phyloP scores from a whole-genome alignment of 768 basidiomycete species.

The Boletus rubroflammeus region DNA sequence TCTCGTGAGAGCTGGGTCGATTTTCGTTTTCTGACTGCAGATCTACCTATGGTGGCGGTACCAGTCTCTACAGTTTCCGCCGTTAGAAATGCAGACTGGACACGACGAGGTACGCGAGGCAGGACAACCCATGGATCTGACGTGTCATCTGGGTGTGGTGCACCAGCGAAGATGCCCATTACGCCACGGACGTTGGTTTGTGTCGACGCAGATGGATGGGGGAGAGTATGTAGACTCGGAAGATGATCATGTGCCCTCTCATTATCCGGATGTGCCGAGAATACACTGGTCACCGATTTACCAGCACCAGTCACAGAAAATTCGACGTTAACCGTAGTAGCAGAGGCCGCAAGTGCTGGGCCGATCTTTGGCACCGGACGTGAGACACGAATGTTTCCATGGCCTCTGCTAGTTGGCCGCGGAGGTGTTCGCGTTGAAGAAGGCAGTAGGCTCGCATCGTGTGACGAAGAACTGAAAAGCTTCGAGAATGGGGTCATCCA shows the following conservation, averaged over 20 bases:
- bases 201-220: slow-evolving; percentile 8
- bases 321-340: slow-evolving; percentile 94
- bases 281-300: slow-evolving; percentile 48
- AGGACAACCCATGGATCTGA: slow-evolving; percentile 75
- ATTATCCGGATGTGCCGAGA: slow-evolving; percentile 28
- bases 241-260: slow-evolving; percentile 11
- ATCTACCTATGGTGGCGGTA: slow-evolving; percentile 18
- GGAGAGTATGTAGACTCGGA: slow-evolving; percentile 12
- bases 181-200: slow-evolving; percentile 38
- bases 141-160: slow-evolving; percentile 44
- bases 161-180: slow-evolving; percentile 93
- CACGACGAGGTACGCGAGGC: slow-evolving; percentile 38
- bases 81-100: slow-evolving; percentile 25
- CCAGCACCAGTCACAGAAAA: slow-evolving; percentile 73
- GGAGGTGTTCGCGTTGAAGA: slow-evolving; percentile 25
- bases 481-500: slow-evolving; percentile 91
- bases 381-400: slow-evolving; percentile 23
- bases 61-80: slow-evolving; percentile 16
- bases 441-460: slow-evolving; percentile 12
- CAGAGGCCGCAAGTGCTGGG: slow-evolving; percentile 81
- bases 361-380: slow-evolving; percentile 74
- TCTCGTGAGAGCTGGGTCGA: slow-evolving; percentile 50
- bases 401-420: slow-evolving; percentile 26
- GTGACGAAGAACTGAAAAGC: slow-evolving; percentile 52
- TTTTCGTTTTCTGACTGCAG: slow-evolving; percentile 12